phyloP scores from a whole-genome alignment of 768 basidiomycete species.

The Phylloporus rhodoxanthus region DNA sequence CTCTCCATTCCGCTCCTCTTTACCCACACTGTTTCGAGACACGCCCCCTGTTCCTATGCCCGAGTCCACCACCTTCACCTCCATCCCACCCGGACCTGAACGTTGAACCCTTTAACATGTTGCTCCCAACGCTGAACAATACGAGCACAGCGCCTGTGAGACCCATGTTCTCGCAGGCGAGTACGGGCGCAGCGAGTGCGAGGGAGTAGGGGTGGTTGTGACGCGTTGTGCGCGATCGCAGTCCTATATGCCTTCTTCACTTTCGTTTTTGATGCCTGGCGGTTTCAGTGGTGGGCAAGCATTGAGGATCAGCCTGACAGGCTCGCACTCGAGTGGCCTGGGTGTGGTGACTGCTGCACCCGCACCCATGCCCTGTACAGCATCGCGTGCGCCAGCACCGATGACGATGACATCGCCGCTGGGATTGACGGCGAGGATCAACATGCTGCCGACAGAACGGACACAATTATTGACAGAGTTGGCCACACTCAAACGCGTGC shows the following conservation, averaged over 20 bases:
- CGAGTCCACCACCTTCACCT: slow-evolving; percentile 3
- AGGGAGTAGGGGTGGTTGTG: background rate
- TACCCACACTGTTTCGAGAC: background rate
- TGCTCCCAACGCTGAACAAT: slow-evolving; percentile 19
- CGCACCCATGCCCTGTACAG: background rate
- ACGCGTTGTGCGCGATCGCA: slow-evolving; percentile 6
- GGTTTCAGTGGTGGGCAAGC: background rate
- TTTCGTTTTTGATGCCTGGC: background rate
- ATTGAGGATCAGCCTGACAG: background rate
- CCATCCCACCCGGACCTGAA: slow-evolving; percentile 9
- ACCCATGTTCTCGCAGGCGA: background rate
- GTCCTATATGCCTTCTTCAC: slow-evolving; percentile 5
- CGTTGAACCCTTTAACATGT: slow-evolving; percentile 16
- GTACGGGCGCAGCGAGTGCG: no score
- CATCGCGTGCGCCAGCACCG: background rate
- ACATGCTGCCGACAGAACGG: slow-evolving; percentile 53
- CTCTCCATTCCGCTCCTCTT: background rate
- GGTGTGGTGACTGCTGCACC: background rate
- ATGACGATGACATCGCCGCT: background rate
- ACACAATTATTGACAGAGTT: slow-evolving; percentile 51
- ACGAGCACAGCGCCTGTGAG: slow-evolving; percentile 17
- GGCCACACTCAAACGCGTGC: slow-evolving; percentile 39
- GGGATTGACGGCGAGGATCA: slow-evolving; percentile 38
- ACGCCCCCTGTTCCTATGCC: background rate
- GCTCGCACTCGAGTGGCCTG: background rate